Conservation (phyloP, 768 basidiomycete genomes). For the Hygrocybe punicea region DNA sequence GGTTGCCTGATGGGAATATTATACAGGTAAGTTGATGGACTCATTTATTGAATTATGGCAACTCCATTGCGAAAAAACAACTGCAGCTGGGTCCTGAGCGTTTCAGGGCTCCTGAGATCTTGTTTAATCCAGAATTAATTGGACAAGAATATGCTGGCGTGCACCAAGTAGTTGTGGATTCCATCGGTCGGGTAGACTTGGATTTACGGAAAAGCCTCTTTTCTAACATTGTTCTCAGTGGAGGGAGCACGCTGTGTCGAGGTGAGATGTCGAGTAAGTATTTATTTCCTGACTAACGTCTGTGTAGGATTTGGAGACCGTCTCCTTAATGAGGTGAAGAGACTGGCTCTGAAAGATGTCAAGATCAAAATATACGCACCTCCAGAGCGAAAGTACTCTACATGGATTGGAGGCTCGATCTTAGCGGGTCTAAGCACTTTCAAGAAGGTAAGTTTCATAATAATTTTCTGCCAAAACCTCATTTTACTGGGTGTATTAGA, state of each 20-base stretch:
- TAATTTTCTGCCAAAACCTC: slow-evolving; percentile 6
- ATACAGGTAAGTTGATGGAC: slow-evolving; percentile 62
- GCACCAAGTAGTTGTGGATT: slow-evolving; percentile 98
- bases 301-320: slow-evolving; percentile 87
- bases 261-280: slow-evolving; percentile 47
- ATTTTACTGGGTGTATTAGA: slow-evolving; percentile 46
- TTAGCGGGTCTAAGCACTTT: slow-evolving; percentile 94
- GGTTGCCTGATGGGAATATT: slow-evolving; percentile 90
- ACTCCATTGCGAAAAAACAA: slow-evolving; percentile 14
- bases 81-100: slow-evolving; percentile 87
- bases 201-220: slow-evolving; percentile 94
- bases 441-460: slow-evolving; percentile 68
- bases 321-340: slow-evolving; percentile 94
- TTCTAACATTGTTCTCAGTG: slow-evolving; percentile 94
- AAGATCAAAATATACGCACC: slow-evolving; percentile 99
- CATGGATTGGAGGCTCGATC: slow-evolving; percentile 97
- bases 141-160: slow-evolving; percentile 96
- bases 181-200: slow-evolving; percentile 92
- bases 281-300: slow-evolving; percentile 5
- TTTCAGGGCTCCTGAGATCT: slow-evolving; percentile 93
- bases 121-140: slow-evolving; percentile 96
- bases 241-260: slow-evolving; percentile 92
- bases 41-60: slow-evolving; percentile 7
- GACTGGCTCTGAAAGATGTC: slow-evolving; percentile 88
- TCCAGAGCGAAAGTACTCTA: slow-evolving; percentile 98